These are phyloP conservation scores for Salix suchowensis DNA, from an alignment of 345 rosid genomes.

Conservation along the genomic window DNA sequence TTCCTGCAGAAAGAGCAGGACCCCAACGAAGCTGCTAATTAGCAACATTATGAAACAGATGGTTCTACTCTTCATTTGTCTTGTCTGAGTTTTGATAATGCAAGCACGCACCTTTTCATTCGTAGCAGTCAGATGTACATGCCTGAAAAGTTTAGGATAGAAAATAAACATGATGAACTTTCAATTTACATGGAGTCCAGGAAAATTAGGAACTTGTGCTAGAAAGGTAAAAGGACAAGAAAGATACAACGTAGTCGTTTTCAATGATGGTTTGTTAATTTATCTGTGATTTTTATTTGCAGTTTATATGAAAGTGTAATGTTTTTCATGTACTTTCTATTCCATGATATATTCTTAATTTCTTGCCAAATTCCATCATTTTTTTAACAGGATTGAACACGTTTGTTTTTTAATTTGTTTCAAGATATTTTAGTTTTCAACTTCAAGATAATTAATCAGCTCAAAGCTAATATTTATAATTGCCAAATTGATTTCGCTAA, in stretches of 20 bases:
- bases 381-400: neutral
- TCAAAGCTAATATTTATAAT: neutral
- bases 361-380: no score
- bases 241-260: no score
- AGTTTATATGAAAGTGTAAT: no score
- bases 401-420: neutral
- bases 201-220: no score
- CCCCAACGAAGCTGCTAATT: neutral
- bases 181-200: no score
- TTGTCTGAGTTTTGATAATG: neutral
- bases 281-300: no score
- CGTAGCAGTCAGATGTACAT: neutral
- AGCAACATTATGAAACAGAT: neutral
- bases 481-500: neutral
- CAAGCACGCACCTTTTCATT: neutral
- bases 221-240: no score
- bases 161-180: no score
- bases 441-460: neutral
- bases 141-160: neutral
- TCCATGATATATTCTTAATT: no score
- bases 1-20: neutral
- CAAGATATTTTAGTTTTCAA: neutral
- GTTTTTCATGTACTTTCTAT: no score
- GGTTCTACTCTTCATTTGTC: neutral
- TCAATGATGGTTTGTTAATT: no score